phyloP scores from a whole-genome alignment of 2,329 filamentous ascomycete species.

The Fusarium citri region DNA sequence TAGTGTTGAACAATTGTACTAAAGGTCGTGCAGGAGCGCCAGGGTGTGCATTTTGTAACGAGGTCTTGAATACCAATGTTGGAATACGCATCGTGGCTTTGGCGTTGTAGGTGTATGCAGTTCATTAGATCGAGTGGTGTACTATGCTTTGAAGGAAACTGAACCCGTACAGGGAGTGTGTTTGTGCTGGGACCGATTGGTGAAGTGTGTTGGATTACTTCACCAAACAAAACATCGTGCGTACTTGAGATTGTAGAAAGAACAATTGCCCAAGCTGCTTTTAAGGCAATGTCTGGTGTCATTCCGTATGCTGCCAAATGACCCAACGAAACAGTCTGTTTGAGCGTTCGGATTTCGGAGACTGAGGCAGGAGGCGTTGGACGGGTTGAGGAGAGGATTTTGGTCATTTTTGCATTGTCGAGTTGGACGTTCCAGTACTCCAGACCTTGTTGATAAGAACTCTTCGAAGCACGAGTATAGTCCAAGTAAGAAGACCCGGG shows the following conservation, averaged over 20 bases:
- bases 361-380: slow-evolving; percentile 52
- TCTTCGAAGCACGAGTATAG: slow-evolving; percentile 57
- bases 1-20: slow-evolving; percentile 67
- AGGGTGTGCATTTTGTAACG: slow-evolving; percentile 64
- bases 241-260: slow-evolving; percentile 62
- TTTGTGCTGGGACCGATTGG: slow-evolving; percentile 65
- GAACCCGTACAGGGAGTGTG: slow-evolving; percentile 61
- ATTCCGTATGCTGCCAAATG: slow-evolving; percentile 58
- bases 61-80: slow-evolving; percentile 62
- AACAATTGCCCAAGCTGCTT: slow-evolving; percentile 68
- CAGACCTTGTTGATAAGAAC: slow-evolving; percentile 53
- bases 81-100: slow-evolving; percentile 57
- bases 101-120: slow-evolving; percentile 61
- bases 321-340: slow-evolving; percentile 55
- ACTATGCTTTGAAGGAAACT: slow-evolving; percentile 57
- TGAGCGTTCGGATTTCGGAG: slow-evolving; percentile 54
- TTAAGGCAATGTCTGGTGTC: slow-evolving; percentile 64
- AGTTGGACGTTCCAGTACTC: slow-evolving; percentile 61
- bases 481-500: slow-evolving; percentile 60
- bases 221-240: slow-evolving; percentile 67
- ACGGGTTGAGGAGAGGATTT: slow-evolving; percentile 56
- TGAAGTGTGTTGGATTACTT: slow-evolving; percentile 58
- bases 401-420: slow-evolving; percentile 60
- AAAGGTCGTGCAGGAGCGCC: slow-evolving; percentile 65
- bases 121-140: slow-evolving; percentile 63